Conservation (phyloP, 2,329 filamentous ascomycete genomes). For the Passalora sequoiae region DNA sequence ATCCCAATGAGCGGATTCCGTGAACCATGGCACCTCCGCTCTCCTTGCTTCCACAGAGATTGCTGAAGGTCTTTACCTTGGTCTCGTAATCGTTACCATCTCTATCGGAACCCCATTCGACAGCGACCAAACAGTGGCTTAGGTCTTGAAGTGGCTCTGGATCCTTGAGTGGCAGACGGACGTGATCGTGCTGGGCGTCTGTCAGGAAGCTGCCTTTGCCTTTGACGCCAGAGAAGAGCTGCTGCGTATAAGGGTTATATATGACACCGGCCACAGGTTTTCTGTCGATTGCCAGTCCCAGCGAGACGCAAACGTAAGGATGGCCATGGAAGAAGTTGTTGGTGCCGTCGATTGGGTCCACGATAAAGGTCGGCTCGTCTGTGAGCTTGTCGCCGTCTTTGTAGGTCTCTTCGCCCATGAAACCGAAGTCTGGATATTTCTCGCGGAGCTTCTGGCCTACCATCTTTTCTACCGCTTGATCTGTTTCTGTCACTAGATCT, state of each 20-base stretch:
- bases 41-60: conserved; percentile 48
- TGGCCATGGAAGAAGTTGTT: conserved; percentile 77
- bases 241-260: conserved; percentile 71
- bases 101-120: conserved; percentile 69
- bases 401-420: conserved; percentile 75
- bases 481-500: conserved; percentile 60
- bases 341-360: conserved; percentile 77
- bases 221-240: conserved; percentile 63
- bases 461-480: conserved; percentile 56
- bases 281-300: conserved; percentile 63
- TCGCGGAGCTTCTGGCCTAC: conserved; percentile 48
- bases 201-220: conserved; percentile 60
- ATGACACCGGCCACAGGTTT: conserved; percentile 65
- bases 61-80: conserved; percentile 62
- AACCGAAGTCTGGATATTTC: conserved; percentile 53
- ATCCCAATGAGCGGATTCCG: conserved; percentile 63
- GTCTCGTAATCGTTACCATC: conserved; percentile 63
- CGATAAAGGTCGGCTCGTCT: conserved; percentile 67
- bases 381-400: conserved; percentile 60
- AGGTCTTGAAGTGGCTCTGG: conserved; percentile 54
- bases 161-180: conserved; percentile 44
- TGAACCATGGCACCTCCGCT: conserved; percentile 72
- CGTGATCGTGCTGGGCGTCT: conserved; percentile 29
- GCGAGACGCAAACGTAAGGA: conserved; percentile 69
- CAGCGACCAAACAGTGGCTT: conserved; percentile 59